Evolutionary conservation across 2,329 filamentous ascomycete genomes (phyloP).

Genomic region (Cytospora chrysosperma): DNA sequence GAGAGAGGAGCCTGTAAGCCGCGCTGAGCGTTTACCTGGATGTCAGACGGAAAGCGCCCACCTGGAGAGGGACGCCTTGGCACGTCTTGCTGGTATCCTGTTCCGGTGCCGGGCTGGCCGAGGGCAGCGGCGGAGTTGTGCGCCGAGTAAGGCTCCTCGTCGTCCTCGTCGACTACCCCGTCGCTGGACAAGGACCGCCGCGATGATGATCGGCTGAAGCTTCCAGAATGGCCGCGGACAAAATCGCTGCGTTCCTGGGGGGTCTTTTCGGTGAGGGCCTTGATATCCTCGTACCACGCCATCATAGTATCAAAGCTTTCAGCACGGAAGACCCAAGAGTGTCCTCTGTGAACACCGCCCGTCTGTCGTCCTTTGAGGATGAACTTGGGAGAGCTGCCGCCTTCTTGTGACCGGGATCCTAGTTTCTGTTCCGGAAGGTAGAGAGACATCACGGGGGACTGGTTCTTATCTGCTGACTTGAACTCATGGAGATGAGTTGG

Average conservation of each 20-base stretch:
- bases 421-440: conserved; percentile 94
- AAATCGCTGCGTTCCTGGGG: conserved; percentile 87
- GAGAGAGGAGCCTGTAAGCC: conserved; percentile 78
- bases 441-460: conserved; percentile 92
- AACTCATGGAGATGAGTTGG: conserved; percentile 98
- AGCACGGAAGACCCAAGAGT: conserved; percentile 70
- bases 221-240: conserved; percentile 77
- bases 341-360: conserved; percentile 82
- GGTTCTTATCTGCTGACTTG: conserved; percentile 92
- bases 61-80: conserved; percentile 79
- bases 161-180: conserved; percentile 73
- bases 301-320: conserved; percentile 90
- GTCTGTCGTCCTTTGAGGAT: conserved; percentile 96
- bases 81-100: conserved; percentile 42
- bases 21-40: conserved; percentile 75
- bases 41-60: conserved; percentile 94
- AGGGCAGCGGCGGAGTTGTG: conserved; percentile 56
- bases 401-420: conserved; percentile 81
- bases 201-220: conserved; percentile 63
- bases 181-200: conserved; percentile 68
- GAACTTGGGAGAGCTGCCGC: conserved; percentile 92
- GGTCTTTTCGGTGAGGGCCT: conserved; percentile 81
- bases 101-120: conserved; percentile 40
- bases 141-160: conserved; percentile 62
- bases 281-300: conserved; percentile 94